These are phyloP conservation scores for Buxus sempervirens DNA, from an alignment of 164 flowering plant genomes.

Conservation along the genomic window DNA sequence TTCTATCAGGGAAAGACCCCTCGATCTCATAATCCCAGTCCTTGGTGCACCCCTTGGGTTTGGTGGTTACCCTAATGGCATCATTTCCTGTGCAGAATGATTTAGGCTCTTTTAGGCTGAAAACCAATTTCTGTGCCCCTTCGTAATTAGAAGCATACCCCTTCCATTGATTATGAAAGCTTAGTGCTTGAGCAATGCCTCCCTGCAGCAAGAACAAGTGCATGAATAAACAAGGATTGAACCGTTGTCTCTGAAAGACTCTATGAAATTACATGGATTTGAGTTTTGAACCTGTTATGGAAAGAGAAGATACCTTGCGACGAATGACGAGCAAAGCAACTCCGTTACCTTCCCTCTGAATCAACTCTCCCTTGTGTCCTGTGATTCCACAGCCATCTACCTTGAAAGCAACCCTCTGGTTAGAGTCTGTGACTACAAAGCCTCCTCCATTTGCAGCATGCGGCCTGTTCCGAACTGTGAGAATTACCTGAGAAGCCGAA, in stretches of 20 bases:
- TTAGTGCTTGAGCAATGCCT: slow-evolving; percentile 57
- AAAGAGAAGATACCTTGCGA: slow-evolving; percentile 42
- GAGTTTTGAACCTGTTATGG: neutral
- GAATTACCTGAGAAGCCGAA: slow-evolving; percentile 37
- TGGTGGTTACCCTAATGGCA: slow-evolving; percentile 34
- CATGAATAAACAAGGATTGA: neutral
- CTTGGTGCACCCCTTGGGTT: slow-evolving; percentile 27
- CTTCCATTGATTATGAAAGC: slow-evolving; percentile 60
- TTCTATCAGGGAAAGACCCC: slow-evolving; percentile 60
- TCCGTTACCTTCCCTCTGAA: slow-evolving; percentile 52
- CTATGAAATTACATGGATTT: no score
- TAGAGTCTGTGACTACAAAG: slow-evolving; percentile 62
- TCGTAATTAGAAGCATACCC: slow-evolving; percentile 51
- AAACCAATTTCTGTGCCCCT: slow-evolving; percentile 54
- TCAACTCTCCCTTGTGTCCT: slow-evolving; percentile 56
- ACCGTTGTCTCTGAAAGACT: no score
- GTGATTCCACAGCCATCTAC: slow-evolving; percentile 81
- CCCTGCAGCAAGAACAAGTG: slow-evolving; percentile 37
- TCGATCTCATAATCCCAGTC: slow-evolving; percentile 57
- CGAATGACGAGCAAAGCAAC: slow-evolving; percentile 58
- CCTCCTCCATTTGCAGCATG: slow-evolving; percentile 81
- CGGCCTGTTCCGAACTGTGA: slow-evolving; percentile 73
- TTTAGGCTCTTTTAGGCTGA: slow-evolving; percentile 56
- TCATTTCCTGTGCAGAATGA: slow-evolving; percentile 31
- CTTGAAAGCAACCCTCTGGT: slow-evolving; percentile 54